Evolutionary conservation across 208 protist genomes (phyloP).

Genomic region (Trypanosoma lewisi): DNA sequence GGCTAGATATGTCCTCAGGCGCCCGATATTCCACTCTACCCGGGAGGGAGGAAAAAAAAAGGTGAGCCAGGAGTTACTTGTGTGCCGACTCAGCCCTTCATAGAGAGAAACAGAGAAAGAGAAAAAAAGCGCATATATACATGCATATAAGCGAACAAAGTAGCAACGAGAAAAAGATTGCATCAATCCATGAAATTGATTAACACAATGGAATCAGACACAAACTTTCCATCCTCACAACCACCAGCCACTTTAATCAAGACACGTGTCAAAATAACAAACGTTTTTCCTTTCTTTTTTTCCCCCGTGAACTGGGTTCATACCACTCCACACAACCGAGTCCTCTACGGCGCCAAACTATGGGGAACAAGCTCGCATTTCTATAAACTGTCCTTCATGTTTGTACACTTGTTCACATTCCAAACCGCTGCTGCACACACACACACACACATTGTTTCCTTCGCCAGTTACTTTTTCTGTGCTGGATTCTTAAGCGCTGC

Average conservation of each 20-base stretch:
- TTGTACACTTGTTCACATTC: background rate
- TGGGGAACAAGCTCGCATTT: background rate
- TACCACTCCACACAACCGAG: too few species aligned
- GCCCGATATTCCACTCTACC: background rate
- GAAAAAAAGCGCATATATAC: background rate
- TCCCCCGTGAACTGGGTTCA: background rate
- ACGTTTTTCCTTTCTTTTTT: background rate
- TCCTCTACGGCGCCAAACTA: background rate
- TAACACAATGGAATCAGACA: background rate
- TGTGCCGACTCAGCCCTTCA: background rate
- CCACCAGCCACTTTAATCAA: too few species aligned
- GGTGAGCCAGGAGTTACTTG: background rate
- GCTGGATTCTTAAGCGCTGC: constrained; percentile 38
- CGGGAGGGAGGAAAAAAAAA: background rate
- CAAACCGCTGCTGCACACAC: background rate
- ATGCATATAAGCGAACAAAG: background rate
- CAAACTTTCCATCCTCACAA: too few species aligned
- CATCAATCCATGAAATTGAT: background rate
- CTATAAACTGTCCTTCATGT: background rate
- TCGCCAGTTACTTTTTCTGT: constrained; percentile 18
- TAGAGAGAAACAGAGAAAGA: background rate
- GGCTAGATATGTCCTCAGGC: background rate
- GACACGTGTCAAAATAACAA: constrained; percentile 17
- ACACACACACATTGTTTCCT: too few species aligned
- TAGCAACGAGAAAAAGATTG: background rate